Evolutionary conservation across 495 filamentous ascomycete species (phyloP), one percentile per base, ranked within the genome.

Genomic region (Trichoderma asperelloides): DNA sequence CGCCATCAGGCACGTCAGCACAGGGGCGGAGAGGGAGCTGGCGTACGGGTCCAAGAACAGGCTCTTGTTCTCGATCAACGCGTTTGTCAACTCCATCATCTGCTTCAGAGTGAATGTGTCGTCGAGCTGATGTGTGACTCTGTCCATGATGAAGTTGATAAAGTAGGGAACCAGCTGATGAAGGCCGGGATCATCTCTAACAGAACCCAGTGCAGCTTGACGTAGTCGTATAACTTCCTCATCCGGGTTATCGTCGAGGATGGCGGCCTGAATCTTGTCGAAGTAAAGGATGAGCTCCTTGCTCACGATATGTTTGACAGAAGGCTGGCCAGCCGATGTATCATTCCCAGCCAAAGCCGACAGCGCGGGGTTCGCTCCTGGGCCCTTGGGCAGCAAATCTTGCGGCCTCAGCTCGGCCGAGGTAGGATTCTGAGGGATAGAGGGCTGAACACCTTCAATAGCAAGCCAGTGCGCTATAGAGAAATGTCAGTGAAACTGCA

Each of bases 271-370:
- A 47, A 98, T 89, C 71, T 94, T 96, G 71, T 96, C 91, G 68
- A 97, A 98, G 82, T 97, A 98, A n/a, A 97, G 84, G 71, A 94
- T 90, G 3, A 97, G 85, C 75, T 98, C 95, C 74, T 96, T 95
- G 66, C 91, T 96, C 47, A 98, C 82, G 67, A 97, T 86, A 71
- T 98, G 96, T 76, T 97, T 98, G 51, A 98, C 95, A 2, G 91
- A 81, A 1, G 95, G 95, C 70, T 93, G 91, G 74, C 96, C 88
- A 62, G 88, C 79, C 41, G 92, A 84, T 71, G 92, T 91, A 65
- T 96, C 91, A 66, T 85, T 87, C 39, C 92, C 92, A 62, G 89
- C 89, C 71, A 95, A 86, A 27, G 92, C 91, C 11, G 92, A 88
- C 62, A 96, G 80, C 66, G 88, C 88, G 8, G 91, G 85, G 72